A percentile compares a stretch with the other conserved stretches of the same genome.
Evolutionary conservation across 116 monocot species (phyloP).

Genomic region (Iris pallida): DNA sequence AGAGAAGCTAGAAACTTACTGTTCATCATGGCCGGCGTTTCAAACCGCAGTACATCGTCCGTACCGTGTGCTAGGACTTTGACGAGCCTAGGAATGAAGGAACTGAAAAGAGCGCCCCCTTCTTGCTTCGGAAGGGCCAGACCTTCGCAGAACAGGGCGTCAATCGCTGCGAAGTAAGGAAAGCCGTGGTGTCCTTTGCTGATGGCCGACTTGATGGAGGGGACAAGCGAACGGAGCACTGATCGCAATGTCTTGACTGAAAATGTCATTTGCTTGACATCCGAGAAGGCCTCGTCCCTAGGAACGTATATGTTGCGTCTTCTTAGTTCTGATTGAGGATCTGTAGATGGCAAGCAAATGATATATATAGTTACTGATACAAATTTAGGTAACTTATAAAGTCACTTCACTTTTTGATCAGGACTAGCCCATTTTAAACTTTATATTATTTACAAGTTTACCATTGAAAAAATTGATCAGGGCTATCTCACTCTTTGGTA

Average conservation of each 20-base stretch:
- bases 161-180: conserved; percentile 9
- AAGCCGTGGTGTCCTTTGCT: conserved; percentile 18
- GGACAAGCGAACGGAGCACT: conserved; percentile 36
- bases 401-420: too few species aligned
- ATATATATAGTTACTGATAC: too few species aligned
- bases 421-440: too few species aligned
- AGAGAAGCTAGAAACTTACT: not conserved
- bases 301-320: conserved; percentile 43
- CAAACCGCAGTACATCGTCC: conserved; percentile 11
- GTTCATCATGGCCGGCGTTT: conserved; percentile 11
- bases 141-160: conserved; percentile 10
- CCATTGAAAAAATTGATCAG: too few species aligned
- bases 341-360: conserved; percentile 8
- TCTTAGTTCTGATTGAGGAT: conserved; percentile 34
- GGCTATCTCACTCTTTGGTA: too few species aligned
- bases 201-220: conserved; percentile 21
- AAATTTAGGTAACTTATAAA: too few species aligned
- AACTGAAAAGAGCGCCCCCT: not conserved
- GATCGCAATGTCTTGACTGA: conserved; percentile 22
- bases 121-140: not conserved
- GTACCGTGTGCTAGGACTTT: not conserved
- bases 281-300: conserved; percentile 68
- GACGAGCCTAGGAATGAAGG: conserved; percentile 6
- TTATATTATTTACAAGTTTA: too few species aligned
- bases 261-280: conserved; percentile 35